Percentiles rank a stretch among this genome's conserved stretches.
phyloP scores from a whole-genome alignment of 2,329 filamentous ascomycete genomes.

The Aaosphaeria arxii region DNA sequence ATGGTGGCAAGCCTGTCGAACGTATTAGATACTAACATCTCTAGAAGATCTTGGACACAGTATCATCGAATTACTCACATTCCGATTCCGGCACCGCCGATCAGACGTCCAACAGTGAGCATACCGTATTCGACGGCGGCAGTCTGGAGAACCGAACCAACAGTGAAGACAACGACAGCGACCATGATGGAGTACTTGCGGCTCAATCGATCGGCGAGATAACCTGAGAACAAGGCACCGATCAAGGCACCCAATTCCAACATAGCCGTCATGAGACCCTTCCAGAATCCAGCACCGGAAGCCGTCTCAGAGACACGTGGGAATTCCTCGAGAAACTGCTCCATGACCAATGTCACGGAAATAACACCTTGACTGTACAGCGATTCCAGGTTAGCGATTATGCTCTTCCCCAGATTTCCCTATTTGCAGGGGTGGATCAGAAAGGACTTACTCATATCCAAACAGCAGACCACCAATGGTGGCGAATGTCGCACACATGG shows the following conservation, averaged over 20 bases:
- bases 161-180: constrained; percentile 50
- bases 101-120: constrained; percentile 49
- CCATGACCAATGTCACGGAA: constrained; percentile 50
- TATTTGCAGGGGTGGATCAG: not conserved
- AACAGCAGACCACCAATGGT: constrained; percentile 51
- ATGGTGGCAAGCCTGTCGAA: constrained; percentile 35
- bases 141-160: constrained; percentile 53
- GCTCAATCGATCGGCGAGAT: constrained; percentile 52
- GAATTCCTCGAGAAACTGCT: constrained; percentile 49
- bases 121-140: constrained; percentile 50
- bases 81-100: constrained; percentile 53
- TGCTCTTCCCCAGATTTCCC: too few relatives aligned
- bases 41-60: not conserved
- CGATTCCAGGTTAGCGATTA: not conserved
- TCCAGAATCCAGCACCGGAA: constrained; percentile 44
- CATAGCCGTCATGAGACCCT: constrained; percentile 52
- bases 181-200: constrained; percentile 53
- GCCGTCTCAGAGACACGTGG: constrained; percentile 41
- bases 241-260: constrained; percentile 53
- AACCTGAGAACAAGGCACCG: constrained; percentile 38
- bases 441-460: constrained; percentile 43
- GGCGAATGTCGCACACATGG: constrained; percentile 51
- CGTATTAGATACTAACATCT: not conserved
- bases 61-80: constrained; percentile 32
- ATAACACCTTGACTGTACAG: constrained; percentile 38